phyloP scores from a whole-genome alignment of 2,329 filamentous ascomycete species.

The Neobulgaria alba region DNA sequence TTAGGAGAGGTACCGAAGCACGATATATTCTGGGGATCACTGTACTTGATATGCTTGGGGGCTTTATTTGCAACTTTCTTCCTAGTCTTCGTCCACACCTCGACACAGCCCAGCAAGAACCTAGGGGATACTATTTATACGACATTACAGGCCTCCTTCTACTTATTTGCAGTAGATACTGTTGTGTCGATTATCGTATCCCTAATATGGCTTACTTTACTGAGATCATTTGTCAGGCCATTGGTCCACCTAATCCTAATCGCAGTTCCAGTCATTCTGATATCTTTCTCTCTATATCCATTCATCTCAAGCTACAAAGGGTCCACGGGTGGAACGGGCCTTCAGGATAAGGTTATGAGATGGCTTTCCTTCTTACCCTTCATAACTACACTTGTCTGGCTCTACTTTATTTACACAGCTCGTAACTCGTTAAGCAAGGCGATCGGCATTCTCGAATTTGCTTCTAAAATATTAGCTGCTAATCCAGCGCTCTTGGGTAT shows the following conservation, averaged over 20 bases:
- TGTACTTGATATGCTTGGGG: constrained; percentile 78
- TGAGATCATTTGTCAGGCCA: constrained; percentile 81
- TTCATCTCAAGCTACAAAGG: constrained; percentile 85
- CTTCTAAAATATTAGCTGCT: constrained; percentile 75
- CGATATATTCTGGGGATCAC: constrained; percentile 84
- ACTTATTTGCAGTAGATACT: constrained; percentile 85
- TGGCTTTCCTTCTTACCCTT: constrained; percentile 75
- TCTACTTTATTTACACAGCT: constrained; percentile 73
- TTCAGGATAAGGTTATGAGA: constrained; percentile 87
- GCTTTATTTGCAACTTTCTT: constrained; percentile 83
- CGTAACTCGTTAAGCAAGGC: constrained; percentile 75
- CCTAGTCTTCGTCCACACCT: constrained; percentile 83
- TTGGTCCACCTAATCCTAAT: constrained; percentile 74
- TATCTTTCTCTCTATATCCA: constrained; percentile 86
- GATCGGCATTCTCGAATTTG: constrained; percentile 85
- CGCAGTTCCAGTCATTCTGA: constrained; percentile 75
- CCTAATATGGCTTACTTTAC: constrained; percentile 78
- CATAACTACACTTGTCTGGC: constrained; percentile 66
- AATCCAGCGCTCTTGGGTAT: constrained; percentile 76
- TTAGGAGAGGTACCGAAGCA: constrained; percentile 67
- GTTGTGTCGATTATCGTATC: constrained; percentile 83
- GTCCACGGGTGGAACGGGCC: constrained; percentile 58
- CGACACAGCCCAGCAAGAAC: constrained; percentile 56
- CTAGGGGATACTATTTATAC: constrained; percentile 93
- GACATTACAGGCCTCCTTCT: constrained; percentile 75